Base-by-base conservation (phyloP, 1,139 yeast genomes). In the Debaryomyces psychrophilus region DNA sequence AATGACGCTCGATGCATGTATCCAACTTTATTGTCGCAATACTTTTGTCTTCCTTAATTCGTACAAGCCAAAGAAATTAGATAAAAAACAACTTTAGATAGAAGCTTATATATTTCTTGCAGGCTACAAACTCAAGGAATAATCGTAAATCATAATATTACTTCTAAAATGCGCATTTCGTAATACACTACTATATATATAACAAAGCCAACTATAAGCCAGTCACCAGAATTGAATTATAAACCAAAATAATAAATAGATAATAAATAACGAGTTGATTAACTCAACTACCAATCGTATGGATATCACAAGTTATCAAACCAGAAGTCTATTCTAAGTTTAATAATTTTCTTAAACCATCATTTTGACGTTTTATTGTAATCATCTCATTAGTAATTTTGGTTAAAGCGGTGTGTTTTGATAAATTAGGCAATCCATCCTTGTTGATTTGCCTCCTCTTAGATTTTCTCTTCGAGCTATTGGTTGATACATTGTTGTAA, bases 341-440 rank as follows among this genome's bases (percentile, higher is more conserved):
- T 31, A 59, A 42, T 40, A 67, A 53, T 12, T 49, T 47, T 48
- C 61, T 66, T 48, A 76, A 64, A 25, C 52, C 56, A 17, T 69
- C 71, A 54, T 76, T 76, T 52, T 68, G 64, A 37, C 49, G 41
- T 52, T 66, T 65, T 36, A 76, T 68, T 50, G 64, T 64, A 27
- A 57, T 55, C 48, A 76, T 74, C 52, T 76, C 79, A 43, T 65
- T 62, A 49, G 74, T 67, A 28, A 76, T 73, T 48, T 74, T 68
- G 49, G 69, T 63, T 55, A 76, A 69, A 3, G 79, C 79, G 52
- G 69, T 66, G 56, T 73, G 78, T 65, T 62, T 83, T 46, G 65
- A 71, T 57, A 75, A 65, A 53, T 75, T 75, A 18, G 80, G 79
- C 51, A 75, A 70, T 4, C 79, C 80, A 41, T 73, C 77, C 57